phyloP scores from a whole-genome alignment of 768 basidiomycete species.

The Filobasidium wieringae region DNA sequence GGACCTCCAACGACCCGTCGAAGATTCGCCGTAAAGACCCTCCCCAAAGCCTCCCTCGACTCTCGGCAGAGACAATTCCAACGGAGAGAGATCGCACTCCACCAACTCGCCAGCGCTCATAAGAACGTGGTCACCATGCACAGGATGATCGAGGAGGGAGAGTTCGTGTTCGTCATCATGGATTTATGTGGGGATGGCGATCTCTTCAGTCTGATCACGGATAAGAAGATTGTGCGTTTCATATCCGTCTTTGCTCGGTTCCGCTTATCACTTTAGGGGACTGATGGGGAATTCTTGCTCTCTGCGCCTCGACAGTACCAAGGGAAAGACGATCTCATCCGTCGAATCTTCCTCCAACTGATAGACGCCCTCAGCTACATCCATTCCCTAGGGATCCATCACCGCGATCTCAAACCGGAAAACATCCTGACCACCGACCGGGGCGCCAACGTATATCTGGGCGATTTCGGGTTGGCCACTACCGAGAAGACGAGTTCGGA shows the following conservation, averaged over 20 bases:
- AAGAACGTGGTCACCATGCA: conserved; percentile 58
- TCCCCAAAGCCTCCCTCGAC: conserved; percentile 49
- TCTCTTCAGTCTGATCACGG: conserved; percentile 74
- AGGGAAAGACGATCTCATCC: conserved; percentile 73
- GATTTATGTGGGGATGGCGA: conserved; percentile 85
- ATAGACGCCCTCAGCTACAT: conserved; percentile 88
- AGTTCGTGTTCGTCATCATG: conserved; percentile 68
- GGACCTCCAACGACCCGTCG: background rate
- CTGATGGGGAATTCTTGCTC: background rate
- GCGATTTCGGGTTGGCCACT: conserved; percentile 89
- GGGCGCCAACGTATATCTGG: conserved; percentile 68
- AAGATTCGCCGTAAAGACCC: conserved; percentile 60
- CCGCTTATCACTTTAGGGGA: background rate
- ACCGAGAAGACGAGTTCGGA: conserved; percentile 73
- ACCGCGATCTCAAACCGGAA: conserved; percentile 94
- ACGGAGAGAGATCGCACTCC: conserved; percentile 53
- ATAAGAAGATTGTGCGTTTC: conserved; percentile 40
- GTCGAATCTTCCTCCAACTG: conserved; percentile 80
- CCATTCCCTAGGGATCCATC: conserved; percentile 82
- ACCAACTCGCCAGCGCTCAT: conserved; percentile 42
- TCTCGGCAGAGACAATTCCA: conserved; percentile 43
- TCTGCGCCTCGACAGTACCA: conserved; percentile 58
- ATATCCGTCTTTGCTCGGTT: background rate
- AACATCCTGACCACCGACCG: conserved; percentile 60
- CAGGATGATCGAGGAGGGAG: conserved; percentile 50